A percentile compares a stretch with the other conserved stretches of the same genome.
Evolutionary conservation across 2,329 filamentous ascomycete genomes (phyloP).

Genomic region (Colletotrichum siamense): DNA sequence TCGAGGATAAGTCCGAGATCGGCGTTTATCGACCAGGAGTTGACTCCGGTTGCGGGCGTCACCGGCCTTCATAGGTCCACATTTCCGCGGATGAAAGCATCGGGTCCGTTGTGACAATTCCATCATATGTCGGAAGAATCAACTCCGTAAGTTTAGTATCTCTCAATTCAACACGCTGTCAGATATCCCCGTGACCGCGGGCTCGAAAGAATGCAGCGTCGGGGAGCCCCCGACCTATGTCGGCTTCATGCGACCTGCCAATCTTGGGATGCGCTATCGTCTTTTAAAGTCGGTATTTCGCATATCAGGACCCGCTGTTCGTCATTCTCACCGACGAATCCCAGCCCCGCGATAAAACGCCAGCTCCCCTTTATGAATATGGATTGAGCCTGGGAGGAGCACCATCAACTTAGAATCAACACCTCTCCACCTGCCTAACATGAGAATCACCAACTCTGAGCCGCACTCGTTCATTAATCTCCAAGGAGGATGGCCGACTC

Average conservation of each 20-base stretch:
- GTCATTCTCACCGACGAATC: background rate
- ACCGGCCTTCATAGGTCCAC: background rate
- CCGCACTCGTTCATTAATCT: background rate
- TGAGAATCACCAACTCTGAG: background rate
- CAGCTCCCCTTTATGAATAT: background rate
- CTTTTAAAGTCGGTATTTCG: background rate
- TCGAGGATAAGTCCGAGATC: background rate
- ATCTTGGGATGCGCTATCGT: background rate
- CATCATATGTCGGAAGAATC: background rate
- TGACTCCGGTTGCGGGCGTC: background rate
- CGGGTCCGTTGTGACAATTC: background rate
- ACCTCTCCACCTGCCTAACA: background rate
- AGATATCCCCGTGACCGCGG: background rate
- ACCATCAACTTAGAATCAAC: background rate
- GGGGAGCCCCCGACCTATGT: background rate
- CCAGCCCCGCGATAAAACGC: background rate
- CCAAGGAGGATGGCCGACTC: background rate
- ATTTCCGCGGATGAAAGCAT: background rate
- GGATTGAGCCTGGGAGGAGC: background rate
- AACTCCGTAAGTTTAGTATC: background rate
- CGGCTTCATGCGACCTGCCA: background rate
- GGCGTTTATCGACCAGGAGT: background rate
- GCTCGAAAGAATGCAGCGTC: background rate
- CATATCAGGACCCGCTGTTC: background rate
- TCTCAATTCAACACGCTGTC: background rate